Base-by-base conservation (phyloP, 2,329 filamentous ascomycete genomes). In the Aspergillus tanneri region DNA sequence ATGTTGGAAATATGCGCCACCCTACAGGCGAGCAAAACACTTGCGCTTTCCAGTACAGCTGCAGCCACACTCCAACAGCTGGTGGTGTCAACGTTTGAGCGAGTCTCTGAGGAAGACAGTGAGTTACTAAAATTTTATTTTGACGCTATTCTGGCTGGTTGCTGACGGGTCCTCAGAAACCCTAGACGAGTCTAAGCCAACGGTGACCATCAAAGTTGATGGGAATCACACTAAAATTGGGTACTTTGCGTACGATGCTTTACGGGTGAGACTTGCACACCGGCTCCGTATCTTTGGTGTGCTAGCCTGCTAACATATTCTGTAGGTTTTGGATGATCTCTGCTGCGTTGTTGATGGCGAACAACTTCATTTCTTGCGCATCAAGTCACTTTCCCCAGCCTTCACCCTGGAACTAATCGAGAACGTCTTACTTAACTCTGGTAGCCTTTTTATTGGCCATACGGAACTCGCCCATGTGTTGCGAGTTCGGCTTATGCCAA, bases 61-160 rank as follows among this genome's bases (percentile, higher is more conserved):
- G 90, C 92, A 21, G 93, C 93, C n/a, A 97, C 93, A 2, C 75
- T 99, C 45, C 92, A 96, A 70, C 93, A 97, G 68, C 80, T 99
- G 11, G 85, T 97, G 6, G 89, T 93, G 24, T 87, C 88, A 0
- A 87, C 96, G 0, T 97, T 96, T 69, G 93, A 97, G 66, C 93
- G 95, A 67, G 90, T 96, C 2, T 81, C 85, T 0, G 74, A 76
- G 5, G 90, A 96, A 74, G 90, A 96, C 66, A 85, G 85, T 86
- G 71, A 67, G 82, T 77, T 10, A 24, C 9, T 16, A 2, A 22
- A 22, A 16, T 23, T 24, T 8, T 35, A 10, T 19, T 10, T 28
- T 5, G 10, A 21, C 30, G 25, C 32, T 37, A 9, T 28, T 28
- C 7, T 12, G 10, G 12, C 24, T 35, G 21, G 23, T 35, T 30